A percentile compares a stretch with the other conserved stretches of the same genome.
Conservation (phyloP, 257 asterid species). For the Craterostigma plantagineum region DNA sequence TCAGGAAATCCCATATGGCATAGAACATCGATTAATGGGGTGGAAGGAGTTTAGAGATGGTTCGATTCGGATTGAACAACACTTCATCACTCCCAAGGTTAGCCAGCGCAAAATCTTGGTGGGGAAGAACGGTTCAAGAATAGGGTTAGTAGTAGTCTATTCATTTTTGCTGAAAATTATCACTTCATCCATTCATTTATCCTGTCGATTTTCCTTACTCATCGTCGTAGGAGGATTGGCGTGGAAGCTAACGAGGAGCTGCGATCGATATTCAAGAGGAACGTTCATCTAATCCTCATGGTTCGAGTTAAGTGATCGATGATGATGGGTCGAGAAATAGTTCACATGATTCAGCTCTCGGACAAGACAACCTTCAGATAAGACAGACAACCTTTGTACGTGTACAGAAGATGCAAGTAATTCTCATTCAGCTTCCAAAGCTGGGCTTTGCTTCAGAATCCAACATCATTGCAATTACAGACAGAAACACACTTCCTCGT, state of each 20-base stretch:
- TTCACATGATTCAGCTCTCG: too few relatives aligned
- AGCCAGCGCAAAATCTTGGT: constrained; percentile 91
- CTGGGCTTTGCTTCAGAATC: too few relatives aligned
- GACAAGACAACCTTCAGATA: too few relatives aligned
- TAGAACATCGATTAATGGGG: constrained; percentile 76
- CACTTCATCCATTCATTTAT: background rate
- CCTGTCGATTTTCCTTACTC: background rate
- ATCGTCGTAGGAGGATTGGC: constrained; percentile 62
- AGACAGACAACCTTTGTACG: too few relatives aligned
- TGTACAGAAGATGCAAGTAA: too few relatives aligned
- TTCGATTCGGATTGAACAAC: constrained; percentile 88
- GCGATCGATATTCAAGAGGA: constrained; percentile 61
- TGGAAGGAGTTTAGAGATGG: constrained; percentile 92
- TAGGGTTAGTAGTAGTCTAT: constrained; percentile 67
- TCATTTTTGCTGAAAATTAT: background rate
- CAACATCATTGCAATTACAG: too few relatives aligned
- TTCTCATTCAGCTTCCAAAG: too few relatives aligned
- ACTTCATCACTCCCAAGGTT: constrained; percentile 69
- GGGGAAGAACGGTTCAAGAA: constrained; percentile 75
- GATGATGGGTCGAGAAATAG: too few relatives aligned
- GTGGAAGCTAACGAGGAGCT: constrained; percentile 91
- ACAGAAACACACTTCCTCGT: too few relatives aligned
- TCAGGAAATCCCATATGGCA: constrained; percentile 48
- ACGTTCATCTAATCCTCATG: constrained; percentile 67
- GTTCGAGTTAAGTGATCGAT: constrained; percentile 49